A percentile compares a stretch with the other conserved stretches of the same genome.
Conservation (phyloP, 768 basidiomycete genomes). For the Lepiota brunneoincarnata region DNA sequence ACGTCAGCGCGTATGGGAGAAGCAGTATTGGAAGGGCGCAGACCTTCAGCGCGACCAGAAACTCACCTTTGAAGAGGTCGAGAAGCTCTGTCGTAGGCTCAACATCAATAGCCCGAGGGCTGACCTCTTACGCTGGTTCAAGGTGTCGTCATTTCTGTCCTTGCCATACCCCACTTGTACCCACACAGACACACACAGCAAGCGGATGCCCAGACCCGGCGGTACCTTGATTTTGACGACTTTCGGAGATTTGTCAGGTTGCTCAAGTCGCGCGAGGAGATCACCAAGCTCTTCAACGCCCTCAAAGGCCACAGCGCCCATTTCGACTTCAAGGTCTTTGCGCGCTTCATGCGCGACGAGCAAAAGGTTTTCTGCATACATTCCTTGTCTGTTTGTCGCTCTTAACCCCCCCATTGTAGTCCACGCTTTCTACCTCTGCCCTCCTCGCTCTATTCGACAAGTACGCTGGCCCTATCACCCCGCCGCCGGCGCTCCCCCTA, state of each 20-base stretch:
- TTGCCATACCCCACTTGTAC: slow-evolving; percentile 2
- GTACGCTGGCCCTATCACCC: slow-evolving; percentile 26
- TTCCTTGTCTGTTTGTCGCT: background rate
- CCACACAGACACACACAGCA: slow-evolving; percentile 38
- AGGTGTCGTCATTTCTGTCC: slow-evolving; percentile 32
- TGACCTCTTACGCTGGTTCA: slow-evolving; percentile 60
- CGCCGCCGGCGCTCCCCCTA: slow-evolving; percentile 5
- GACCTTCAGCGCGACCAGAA: slow-evolving; percentile 60
- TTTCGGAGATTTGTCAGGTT: slow-evolving; percentile 85
- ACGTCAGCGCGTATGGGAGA: slow-evolving; percentile 77
- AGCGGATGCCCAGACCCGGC: slow-evolving; percentile 56
- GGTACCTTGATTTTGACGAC: slow-evolving; percentile 74
- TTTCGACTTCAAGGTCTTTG: slow-evolving; percentile 42
- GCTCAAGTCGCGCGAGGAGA: slow-evolving; percentile 80
- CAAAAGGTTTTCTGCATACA: slow-evolving; percentile 38
- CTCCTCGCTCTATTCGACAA: slow-evolving; percentile 37
- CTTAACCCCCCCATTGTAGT: slow-evolving; percentile 24
- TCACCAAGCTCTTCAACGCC: slow-evolving; percentile 61
- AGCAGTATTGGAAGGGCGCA: slow-evolving; percentile 79
- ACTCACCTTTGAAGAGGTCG: slow-evolving; percentile 72
- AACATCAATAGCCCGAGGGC: slow-evolving; percentile 64
- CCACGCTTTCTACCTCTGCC: slow-evolving; percentile 30
- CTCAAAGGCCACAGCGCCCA: slow-evolving; percentile 29
- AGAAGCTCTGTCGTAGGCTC: slow-evolving; percentile 66
- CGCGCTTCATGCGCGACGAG: slow-evolving; percentile 43